Base-by-base conservation (phyloP, 306 rosid species). In the Cucurbita pepo region DNA sequence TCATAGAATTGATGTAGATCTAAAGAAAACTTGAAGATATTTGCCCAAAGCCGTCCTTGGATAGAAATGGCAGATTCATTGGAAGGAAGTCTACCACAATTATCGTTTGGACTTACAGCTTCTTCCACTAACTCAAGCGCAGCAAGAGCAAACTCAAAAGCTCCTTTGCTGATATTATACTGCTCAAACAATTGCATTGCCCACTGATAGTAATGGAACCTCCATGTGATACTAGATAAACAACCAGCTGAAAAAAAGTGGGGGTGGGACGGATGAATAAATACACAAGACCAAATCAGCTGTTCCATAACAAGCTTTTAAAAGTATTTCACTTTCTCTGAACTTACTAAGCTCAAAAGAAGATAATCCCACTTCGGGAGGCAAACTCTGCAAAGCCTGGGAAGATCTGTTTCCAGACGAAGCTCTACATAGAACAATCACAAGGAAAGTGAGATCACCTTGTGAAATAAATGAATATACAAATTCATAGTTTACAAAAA, bases 91-190 rank as follows among this genome's bases (percentile, higher is more conserved):
- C 69, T 40, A 56, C 25, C 74, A 76, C 16, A 55, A 55, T 60
- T n/a, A 48, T 82, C 83, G 74, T 75, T 78, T 75, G 66, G 60
- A 56, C 45, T 52, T 14, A 75, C 76, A 76, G 89, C 91, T 80
- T 94, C 98, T 75, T 90, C 98, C 75, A 89, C 97, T 82, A 85
- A 94, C 88, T 90, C 98, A 37, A 94, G 98, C 36, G 98, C 97
- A 76, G 98, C 96, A 75, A 90, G 98, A 73, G 94, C 98, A 85
- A 94, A 94, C 85, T 90, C 90, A 85, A 83, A 87, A 80, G 96
- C 96, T 78, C 97, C 98, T 79, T 89, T 93, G 66, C 89, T 90
- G 38, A 94, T 77, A 74, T 83, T 86, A 79, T 90, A 79, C 65
- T 88, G 98, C 81, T 94, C 98, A 80, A 90, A 94, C 81, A 86